phyloP scores from a whole-genome alignment of 805 yeast genomes.

The Starmerella vaccinii region DNA sequence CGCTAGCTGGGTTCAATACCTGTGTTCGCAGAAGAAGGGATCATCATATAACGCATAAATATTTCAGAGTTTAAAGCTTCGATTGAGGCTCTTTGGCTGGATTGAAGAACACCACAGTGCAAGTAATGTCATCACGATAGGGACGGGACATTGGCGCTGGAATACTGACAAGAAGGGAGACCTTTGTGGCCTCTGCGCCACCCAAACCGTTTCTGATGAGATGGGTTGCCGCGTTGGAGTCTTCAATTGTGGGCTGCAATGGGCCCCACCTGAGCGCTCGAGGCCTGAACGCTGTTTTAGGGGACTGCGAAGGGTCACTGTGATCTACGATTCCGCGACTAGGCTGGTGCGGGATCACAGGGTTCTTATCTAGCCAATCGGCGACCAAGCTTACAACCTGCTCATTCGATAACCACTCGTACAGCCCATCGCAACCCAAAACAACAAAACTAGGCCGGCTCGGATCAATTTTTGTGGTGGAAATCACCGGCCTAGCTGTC shows the following conservation, averaged over 20 bases:
- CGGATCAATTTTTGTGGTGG: constrained; percentile 65
- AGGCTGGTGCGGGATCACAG: constrained; percentile 30
- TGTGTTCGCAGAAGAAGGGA: too few species aligned
- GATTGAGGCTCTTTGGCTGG: constrained; percentile 5
- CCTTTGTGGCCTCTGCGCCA: constrained; percentile 73
- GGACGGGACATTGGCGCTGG: constrained; percentile 87
- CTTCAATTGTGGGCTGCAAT: constrained; percentile 42
- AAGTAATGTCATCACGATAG: constrained; percentile 90
- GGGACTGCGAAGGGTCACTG: constrained; percentile 32
- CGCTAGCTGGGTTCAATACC: background rate
- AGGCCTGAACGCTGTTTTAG: constrained; percentile 44
- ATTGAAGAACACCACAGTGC: constrained; percentile 76
- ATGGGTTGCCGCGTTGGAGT: constrained; percentile 82
- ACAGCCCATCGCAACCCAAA: constrained; percentile 87
- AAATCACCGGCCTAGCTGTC: constrained; percentile 86
- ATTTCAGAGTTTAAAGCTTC: background rate
- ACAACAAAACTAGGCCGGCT: constrained; percentile 72
- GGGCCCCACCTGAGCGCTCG: constrained; percentile 16
- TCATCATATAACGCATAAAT: too few species aligned
- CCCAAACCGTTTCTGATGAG: constrained; percentile 87
- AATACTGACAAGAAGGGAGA: constrained; percentile 73
- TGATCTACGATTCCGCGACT: constrained; percentile 37
- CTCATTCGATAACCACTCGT: constrained; percentile 83
- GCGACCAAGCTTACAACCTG: constrained; percentile 86
- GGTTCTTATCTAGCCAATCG: constrained; percentile 75